Conservation (phyloP, 192 early-diverging fungal species). For the Linnemannia hyalina region DNA sequence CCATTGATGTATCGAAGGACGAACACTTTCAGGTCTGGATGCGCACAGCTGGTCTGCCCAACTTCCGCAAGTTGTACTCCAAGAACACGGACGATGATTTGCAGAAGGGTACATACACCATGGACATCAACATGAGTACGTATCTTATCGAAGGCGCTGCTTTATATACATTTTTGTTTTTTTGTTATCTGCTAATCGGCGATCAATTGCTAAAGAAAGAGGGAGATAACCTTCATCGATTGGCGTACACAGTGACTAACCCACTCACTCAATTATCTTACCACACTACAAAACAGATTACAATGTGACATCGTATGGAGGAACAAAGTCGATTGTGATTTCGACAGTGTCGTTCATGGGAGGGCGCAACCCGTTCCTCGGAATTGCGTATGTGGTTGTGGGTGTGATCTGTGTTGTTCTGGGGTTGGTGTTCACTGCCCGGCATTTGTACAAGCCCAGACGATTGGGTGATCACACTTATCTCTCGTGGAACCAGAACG, state of each 20-base stretch:
- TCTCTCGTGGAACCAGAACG: slow-evolving; percentile 90
- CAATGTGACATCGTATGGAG: slow-evolving; percentile 87
- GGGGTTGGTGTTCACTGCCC: slow-evolving; percentile 87
- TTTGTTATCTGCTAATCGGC: slow-evolving; percentile 27
- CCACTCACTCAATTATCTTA: background rate
- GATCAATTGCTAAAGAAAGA: background rate
- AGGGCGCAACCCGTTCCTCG: slow-evolving; percentile 97
- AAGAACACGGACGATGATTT: slow-evolving; percentile 74
- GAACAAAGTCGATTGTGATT: slow-evolving; percentile 95
- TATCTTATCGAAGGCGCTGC: slow-evolving; percentile 7
- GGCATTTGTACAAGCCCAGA: slow-evolving; percentile 95
- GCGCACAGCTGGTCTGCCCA: slow-evolving; percentile 95
- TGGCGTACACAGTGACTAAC: background rate
- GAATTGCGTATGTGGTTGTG: slow-evolving; percentile 93
- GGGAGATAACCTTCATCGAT: background rate
- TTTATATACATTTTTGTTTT: slow-evolving; percentile 12
- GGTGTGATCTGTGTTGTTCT: slow-evolving; percentile 92
- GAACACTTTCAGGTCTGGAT: slow-evolving; percentile 99
- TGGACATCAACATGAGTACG: slow-evolving; percentile 84
- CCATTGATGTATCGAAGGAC: slow-evolving; percentile 72
- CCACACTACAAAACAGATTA: slow-evolving; percentile 70
- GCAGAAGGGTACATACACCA: slow-evolving; percentile 76
- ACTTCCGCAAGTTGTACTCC: slow-evolving; percentile 96
- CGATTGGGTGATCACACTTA: slow-evolving; percentile 98
- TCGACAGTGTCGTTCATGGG: slow-evolving; percentile 96